Evolutionary conservation across 352 stramenopile genomes (phyloP), one percentile per base, ranked within the genome.

Genomic region (Phytopythium ostracodes): DNA sequence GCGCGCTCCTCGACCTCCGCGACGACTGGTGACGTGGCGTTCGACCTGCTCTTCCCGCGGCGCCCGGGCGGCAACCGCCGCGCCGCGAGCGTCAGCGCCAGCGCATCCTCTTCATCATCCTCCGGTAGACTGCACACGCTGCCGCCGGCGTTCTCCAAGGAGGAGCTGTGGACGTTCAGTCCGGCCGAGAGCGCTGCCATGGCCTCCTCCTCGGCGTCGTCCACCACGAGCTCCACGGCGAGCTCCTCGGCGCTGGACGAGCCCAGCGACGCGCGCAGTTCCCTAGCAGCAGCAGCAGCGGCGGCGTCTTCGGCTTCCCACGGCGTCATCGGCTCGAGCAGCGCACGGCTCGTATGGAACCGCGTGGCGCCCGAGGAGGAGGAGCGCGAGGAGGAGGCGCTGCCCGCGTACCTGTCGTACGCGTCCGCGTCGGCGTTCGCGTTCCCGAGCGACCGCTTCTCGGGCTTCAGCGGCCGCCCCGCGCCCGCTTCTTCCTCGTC

Each of bases 401-500:
- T 91, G 29, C 81, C 81, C 18, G 87, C 81, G 5, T 91, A 91
- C 56, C 55, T 91, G n/a, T 84, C 73, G 56, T 91, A 91, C 56
- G 59, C 72, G 68, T 25, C 59, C 56, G 66, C 58, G 31, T 9
- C 31, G 31, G 31, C 31, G 4, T 36, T 79, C 10, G 18, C 36
- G 11, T 14, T 51, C 43, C 43, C 11, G 20, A 5, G 43, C 43
- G 42, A n/a, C 40, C 40, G 40, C 40, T 46, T 8, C 42, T 10
- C 10, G 18, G 18, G n/a, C 43, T 9, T 27, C 8, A 31, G n/a
- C 44, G 20, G 44, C n/a, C n/a, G n/a, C n/a, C 10, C 44, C 44
- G 1, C n/a, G 44, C 1, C 49, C 49, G 7, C 25, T 15, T 25
- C 50, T 29, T 15, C 50, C 24, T 55, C 62, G 42, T n/a, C n/a